Base-by-base conservation (phyloP, 2,329 filamentous ascomycete species). In the Coniochaeta sp. region DNA sequence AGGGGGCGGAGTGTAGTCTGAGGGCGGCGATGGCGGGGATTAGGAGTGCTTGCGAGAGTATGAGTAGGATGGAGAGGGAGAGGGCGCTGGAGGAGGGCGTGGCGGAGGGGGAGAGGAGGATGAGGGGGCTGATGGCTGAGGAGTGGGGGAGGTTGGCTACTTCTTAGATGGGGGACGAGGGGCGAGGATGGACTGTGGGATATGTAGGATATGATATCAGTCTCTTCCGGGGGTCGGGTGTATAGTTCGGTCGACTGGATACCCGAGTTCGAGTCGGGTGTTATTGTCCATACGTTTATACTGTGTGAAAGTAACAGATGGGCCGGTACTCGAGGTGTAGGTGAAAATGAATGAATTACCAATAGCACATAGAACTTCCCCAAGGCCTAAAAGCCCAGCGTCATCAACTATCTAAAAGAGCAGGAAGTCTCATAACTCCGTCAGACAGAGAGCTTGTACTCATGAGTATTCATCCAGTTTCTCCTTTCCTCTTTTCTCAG, bases 1-100 rank as follows among this genome's bases (percentile, higher is more conserved):
- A 63, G 40, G 59, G 63, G 33, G 51, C 57, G 26, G 49, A 53
- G 2, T 58, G 58, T 49, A 56, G 70, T 33, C 40, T 60, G 48
- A 65, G 60, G 48, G 69, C 68, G 6, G 69, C 68, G 0, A 52
- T 65, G 38, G 12, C n/a, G n/a, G 38, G 38, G 5, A 3, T 64
- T 62, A 22, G 64, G 62, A 1, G 22, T 26, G 45, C 45, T 7
- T 48, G 26, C 26, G 26, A 48, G 45, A 18, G 20, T 5, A 26
- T 70, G 45, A 66, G 53, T 6, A 31, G 40, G 24, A 38, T 56
- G 12, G 59, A 59, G 53, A 42, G 51, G 31, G 48, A 52, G 22
- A 51, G 32, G 42, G 57, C 58, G 4, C 30, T 24, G 4, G 53
- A 56, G 20, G 47, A 24, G 32, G 56, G 54, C 0, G 22, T 62